Conservation (phyloP, 805 yeast species). For the Wickerhamiella alocasiicola region DNA sequence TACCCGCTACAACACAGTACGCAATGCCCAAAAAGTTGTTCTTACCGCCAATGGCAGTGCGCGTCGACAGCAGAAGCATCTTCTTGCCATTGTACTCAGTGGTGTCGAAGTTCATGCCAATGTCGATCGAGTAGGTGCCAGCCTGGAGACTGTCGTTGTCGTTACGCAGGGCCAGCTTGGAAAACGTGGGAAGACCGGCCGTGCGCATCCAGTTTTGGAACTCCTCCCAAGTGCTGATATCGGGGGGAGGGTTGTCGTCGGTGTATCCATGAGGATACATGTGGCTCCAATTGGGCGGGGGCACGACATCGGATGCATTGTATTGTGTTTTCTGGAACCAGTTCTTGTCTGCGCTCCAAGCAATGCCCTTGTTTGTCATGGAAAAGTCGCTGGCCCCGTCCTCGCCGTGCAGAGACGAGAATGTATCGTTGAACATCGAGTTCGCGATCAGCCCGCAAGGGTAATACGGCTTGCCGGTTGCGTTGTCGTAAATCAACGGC, state of each 20-base stretch:
- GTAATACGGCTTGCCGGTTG: slow-evolving; percentile 50
- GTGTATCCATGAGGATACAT: slow-evolving; percentile 80
- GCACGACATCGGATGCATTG: slow-evolving; percentile 57
- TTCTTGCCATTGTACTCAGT: slow-evolving; percentile 80
- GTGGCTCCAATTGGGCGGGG: slow-evolving; percentile 86
- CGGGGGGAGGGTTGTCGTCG: slow-evolving; percentile 66
- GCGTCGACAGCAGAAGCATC: slow-evolving; percentile 66
- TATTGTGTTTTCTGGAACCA: slow-evolving; percentile 66
- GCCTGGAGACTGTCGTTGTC: slow-evolving; percentile 40
- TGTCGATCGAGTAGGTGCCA: slow-evolving; percentile 59
- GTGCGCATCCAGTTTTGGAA: slow-evolving; percentile 98
- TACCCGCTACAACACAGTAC: slow-evolving; percentile 70
- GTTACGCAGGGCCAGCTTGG: slow-evolving; percentile 70
- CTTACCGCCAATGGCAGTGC: slow-evolving; percentile 76
- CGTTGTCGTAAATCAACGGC: slow-evolving; percentile 38
- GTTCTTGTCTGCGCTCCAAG: slow-evolving; percentile 71
- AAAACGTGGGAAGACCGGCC: slow-evolving; percentile 82
- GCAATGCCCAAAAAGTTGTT: slow-evolving; percentile 76
- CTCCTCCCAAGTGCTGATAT: slow-evolving; percentile 62
- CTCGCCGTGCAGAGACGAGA: slow-evolving; percentile 32
- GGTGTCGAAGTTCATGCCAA: slow-evolving; percentile 74
- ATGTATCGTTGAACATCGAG: slow-evolving; percentile 82
- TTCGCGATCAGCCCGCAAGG: slow-evolving; percentile 96
- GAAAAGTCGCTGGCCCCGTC: slow-evolving; percentile 27
- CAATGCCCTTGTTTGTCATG: slow-evolving; percentile 50